phyloP scores from a whole-genome alignment of 495 filamentous ascomycete species.

The Lophium mytilinum region DNA sequence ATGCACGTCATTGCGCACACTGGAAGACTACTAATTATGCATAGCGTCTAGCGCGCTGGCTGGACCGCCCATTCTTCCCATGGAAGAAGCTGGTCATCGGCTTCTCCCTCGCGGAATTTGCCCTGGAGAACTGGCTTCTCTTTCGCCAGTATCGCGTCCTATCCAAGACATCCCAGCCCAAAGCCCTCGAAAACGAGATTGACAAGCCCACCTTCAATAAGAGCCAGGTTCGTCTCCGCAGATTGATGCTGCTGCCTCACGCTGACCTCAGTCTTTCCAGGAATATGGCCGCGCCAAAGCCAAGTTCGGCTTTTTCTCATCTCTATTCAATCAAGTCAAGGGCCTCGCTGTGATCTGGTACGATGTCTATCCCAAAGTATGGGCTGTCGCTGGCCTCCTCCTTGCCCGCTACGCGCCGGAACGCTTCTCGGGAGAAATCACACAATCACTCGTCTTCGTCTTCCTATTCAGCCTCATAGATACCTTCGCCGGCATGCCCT shows the following conservation, averaged over 20 bases:
- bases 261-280: constrained; percentile 33
- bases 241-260: constrained; percentile 3
- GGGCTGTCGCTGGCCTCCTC: constrained; percentile 69
- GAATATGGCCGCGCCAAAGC: constrained; percentile 93
- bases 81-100: constrained; percentile 95
- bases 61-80: constrained; percentile 87
- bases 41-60: constrained; percentile 75
- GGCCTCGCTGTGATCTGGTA: constrained; percentile 81
- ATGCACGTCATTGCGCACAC: neutral
- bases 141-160: constrained; percentile 81
- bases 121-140: constrained; percentile 78
- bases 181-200: constrained; percentile 77
- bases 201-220: constrained; percentile 89
- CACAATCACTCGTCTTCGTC: constrained; percentile 87
- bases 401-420: constrained; percentile 64
- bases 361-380: constrained; percentile 83
- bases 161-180: constrained; percentile 66
- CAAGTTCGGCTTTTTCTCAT: constrained; percentile 70
- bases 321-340: constrained; percentile 76
- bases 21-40: neutral
- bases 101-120: constrained; percentile 81
- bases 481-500: constrained; percentile 67
- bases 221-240: constrained; percentile 58
- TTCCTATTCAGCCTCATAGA: constrained; percentile 77
- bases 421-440: constrained; percentile 82